Base-by-base conservation (phyloP, 1,284 basidiomycete species). In the Calocybe gambosa region DNA sequence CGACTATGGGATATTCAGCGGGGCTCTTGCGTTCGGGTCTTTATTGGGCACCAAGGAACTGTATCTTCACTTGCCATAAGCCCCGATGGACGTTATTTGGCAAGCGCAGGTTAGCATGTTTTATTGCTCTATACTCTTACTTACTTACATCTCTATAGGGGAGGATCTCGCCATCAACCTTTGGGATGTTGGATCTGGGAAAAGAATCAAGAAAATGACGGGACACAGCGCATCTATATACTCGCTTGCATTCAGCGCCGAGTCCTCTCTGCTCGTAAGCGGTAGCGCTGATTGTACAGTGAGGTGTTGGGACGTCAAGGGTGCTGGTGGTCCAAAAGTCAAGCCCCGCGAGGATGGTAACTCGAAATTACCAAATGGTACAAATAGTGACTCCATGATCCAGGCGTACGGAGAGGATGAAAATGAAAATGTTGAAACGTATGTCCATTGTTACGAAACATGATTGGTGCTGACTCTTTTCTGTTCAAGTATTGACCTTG, bases 1-100 rank as follows among this genome's bases (percentile, higher is more conserved):
- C 81, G 96, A 37, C 67, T 99, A 31, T 99, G 96, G 96, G 96
- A 99, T 62, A 91, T 97, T n/a, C 96, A 99, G 60, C 82, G 87
- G 25, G 96, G 96, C 4, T 78, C 84, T 2, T 96, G 93, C 63
- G 84, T 99, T 3, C 83, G 96, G 8, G 87, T 99, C 16, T 99
- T 99, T 66, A 82, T 96, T 26, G 96, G 95, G 0, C 96, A 99
- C 62, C 89, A 93, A 57, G 93, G 89, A 40, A 74, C 87, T 3
- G 78, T 99, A n/a, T 89, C 92, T 4, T 80, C 86, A 1, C 69
- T 99, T 50, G 89, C 91, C 3, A 80, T 98, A 58, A 93, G 89
- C 57, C 93, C 94, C 2, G 95, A 98, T 65, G 96, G 96, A 1
- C 79, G 85, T 45, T 95, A 92, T 64, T 75, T 99, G 9, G 96